Evolutionary conservation across 225 moss, liverwort and hornwort genomes (phyloP).

Genomic region (Neckera pumila): DNA sequence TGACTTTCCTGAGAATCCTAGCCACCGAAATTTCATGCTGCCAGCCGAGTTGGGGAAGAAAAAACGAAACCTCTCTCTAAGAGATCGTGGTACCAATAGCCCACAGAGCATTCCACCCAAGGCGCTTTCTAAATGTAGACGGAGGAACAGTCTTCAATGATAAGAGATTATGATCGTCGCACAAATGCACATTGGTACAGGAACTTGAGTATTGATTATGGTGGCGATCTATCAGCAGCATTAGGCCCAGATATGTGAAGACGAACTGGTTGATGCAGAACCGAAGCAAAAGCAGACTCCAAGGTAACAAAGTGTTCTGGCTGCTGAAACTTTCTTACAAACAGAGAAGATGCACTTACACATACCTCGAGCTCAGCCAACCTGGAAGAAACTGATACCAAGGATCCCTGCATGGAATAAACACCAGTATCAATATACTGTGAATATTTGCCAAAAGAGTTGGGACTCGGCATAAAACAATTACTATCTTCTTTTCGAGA

Average conservation of each 20-base stretch:
- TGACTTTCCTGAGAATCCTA: neutral
- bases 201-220: neutral
- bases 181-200: neutral
- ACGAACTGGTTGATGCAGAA: slow-evolving; percentile 46
- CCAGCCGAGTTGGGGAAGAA: neutral
- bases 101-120: neutral
- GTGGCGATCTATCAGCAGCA: neutral
- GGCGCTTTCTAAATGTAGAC: neutral
- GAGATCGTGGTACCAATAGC: neutral
- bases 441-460: neutral
- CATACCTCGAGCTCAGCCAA: slow-evolving; percentile 25
- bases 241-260: slow-evolving; percentile 32
- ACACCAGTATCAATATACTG: neutral
- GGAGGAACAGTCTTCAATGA: neutral
- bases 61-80: neutral
- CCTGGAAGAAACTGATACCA: slow-evolving; percentile 29
- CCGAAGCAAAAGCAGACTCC: slow-evolving; percentile 50
- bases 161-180: neutral
- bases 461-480: neutral
- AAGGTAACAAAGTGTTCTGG: slow-evolving; percentile 59
- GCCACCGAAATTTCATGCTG: neutral
- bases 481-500: neutral
- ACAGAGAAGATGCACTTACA: slow-evolving; percentile 53
- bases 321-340: slow-evolving; percentile 70
- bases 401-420: slow-evolving; percentile 35